phyloP scores from a whole-genome alignment of 805 yeast genomes.

The Nakazawaea sp. region DNA sequence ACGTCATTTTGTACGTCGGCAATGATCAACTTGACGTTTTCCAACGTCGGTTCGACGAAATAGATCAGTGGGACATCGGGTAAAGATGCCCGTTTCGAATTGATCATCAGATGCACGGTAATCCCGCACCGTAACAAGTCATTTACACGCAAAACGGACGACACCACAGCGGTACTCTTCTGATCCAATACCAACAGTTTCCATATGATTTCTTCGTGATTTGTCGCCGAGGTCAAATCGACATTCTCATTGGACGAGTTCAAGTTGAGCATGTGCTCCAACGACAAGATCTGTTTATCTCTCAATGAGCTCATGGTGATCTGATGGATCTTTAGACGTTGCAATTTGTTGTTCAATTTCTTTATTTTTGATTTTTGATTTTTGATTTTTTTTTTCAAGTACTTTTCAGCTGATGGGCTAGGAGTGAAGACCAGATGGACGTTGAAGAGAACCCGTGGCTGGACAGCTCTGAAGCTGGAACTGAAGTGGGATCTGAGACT shows the following conservation, averaged over 20 bases:
- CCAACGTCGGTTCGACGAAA: conserved; percentile 81
- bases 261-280: conserved; percentile 82
- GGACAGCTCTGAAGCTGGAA: no score
- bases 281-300: conserved; percentile 36
- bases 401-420: no score
- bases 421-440: background rate
- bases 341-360: background rate
- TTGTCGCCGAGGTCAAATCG: conserved; percentile 46
- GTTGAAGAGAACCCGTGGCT: conserved; percentile 1
- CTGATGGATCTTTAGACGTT: background rate
- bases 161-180: conserved; percentile 76
- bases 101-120: conserved; percentile 78
- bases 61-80: conserved; percentile 95
- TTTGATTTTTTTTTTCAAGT: background rate
- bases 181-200: conserved; percentile 81
- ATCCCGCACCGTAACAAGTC: conserved; percentile 87
- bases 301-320: conserved; percentile 20
- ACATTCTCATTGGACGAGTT: conserved; percentile 53
- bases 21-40: conserved; percentile 62
- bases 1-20: conserved; percentile 68
- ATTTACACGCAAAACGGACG: conserved; percentile 88
- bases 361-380: background rate
- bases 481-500: no score
- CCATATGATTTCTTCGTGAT: conserved; percentile 75
- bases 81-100: conserved; percentile 67